Evolutionary conservation across 2,329 filamentous ascomycete species (phyloP).

Genomic region (Fusarium kyushuense): DNA sequence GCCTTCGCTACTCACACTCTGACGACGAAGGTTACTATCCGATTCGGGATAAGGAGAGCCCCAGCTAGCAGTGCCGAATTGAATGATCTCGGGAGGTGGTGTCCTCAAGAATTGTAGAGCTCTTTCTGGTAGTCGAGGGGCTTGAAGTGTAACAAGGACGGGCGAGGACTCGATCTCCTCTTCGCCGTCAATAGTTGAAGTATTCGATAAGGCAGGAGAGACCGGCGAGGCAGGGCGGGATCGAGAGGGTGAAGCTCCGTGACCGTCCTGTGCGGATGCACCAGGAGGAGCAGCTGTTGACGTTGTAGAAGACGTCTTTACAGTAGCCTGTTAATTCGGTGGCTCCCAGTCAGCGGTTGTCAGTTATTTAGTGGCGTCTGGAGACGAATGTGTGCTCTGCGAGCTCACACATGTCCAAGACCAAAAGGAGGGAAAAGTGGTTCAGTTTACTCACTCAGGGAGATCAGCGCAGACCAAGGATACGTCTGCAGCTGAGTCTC

Average conservation of each 20-base stretch:
- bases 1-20: constrained; percentile 68
- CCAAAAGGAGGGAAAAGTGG: constrained; percentile 18
- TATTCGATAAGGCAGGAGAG: constrained; percentile 71
- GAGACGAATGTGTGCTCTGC: constrained; percentile 41
- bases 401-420: constrained; percentile 34
- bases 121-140: constrained; percentile 68
- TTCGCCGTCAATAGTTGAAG: constrained; percentile 71
- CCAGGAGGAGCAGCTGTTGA: constrained; percentile 65
- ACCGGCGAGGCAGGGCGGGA: constrained; percentile 54
- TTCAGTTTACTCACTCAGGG: constrained; percentile 58
- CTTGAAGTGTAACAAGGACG: constrained; percentile 68
- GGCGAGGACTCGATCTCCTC: constrained; percentile 68
- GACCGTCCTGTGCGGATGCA: constrained; percentile 71
- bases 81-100: constrained; percentile 59
- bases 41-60: constrained; percentile 87
- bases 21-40: constrained; percentile 63
- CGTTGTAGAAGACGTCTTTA: constrained; percentile 69
- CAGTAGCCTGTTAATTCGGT: constrained; percentile 52
- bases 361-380: constrained; percentile 43
- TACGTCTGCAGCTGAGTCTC: constrained; percentile 70
- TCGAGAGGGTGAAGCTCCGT: constrained; percentile 54
- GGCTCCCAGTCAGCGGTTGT: constrained; percentile 44
- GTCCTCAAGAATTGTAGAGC: constrained; percentile 67
- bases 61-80: constrained; percentile 83
- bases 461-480: constrained; percentile 73